Percentiles rank a stretch among this genome's conserved stretches.
Conservation (phyloP, 2,329 filamentous ascomycete species). For the Xylaria sp. region DNA sequence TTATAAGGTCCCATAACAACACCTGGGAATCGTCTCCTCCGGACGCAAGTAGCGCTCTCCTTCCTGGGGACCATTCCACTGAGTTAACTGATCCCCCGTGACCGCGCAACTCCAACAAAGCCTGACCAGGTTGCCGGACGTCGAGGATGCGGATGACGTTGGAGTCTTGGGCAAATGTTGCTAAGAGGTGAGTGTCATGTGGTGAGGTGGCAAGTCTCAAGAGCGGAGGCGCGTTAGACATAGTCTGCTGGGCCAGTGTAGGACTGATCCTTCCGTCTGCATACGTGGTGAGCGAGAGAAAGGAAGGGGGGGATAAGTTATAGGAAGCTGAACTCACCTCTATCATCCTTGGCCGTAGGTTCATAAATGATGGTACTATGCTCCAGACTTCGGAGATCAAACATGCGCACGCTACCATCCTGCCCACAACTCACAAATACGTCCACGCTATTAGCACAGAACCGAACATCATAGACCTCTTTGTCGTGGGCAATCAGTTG, state of each 20-base stretch:
- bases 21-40: conserved; percentile 93
- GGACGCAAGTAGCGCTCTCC: conserved; percentile 88
- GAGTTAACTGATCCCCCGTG: conserved; percentile 88
- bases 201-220: conserved; percentile 88
- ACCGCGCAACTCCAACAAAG: conserved; percentile 89
- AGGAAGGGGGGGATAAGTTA: background rate
- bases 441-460: conserved; percentile 98
- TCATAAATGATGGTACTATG: conserved; percentile 99
- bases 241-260: conserved; percentile 79
- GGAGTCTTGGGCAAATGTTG: conserved; percentile 96
- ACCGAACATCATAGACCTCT: conserved; percentile 97
- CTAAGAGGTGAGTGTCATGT: conserved; percentile 92
- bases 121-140: conserved; percentile 94
- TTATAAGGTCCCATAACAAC: conserved; percentile 92
- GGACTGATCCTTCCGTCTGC: conserved; percentile 75
- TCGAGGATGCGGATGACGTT: conserved; percentile 94
- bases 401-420: conserved; percentile 98
- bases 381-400: conserved; percentile 93
- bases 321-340: conserved; percentile 61
- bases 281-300: conserved; percentile 46
- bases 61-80: conserved; percentile 92
- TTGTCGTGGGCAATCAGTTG: conserved; percentile 99
- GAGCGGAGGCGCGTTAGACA: conserved; percentile 79
- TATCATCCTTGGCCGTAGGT: conserved; percentile 84
- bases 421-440: conserved; percentile 98